Percentiles rank a stretch among this genome's conserved stretches.
phyloP scores from a whole-genome alignment of 345 rosid genomes.

The Citrus mangshanensis region DNA sequence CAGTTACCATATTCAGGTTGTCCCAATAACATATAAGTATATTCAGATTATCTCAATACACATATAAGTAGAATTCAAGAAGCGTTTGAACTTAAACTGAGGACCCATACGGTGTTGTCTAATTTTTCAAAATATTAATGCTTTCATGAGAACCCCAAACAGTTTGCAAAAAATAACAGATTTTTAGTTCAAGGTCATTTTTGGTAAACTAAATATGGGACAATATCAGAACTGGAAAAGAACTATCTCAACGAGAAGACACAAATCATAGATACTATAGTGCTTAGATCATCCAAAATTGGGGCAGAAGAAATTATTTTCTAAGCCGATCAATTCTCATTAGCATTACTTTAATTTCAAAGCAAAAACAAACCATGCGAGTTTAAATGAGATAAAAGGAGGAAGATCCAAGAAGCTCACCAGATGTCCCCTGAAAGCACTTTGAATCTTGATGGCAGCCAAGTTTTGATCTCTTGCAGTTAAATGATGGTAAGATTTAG shows the following conservation, averaged over 20 bases:
- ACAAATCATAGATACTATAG: neutral
- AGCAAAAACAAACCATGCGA: neutral
- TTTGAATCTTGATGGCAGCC: conserved; percentile 79
- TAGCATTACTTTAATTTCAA: neutral
- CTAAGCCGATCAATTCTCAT: neutral
- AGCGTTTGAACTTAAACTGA: neutral
- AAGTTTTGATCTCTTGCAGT: conserved; percentile 23
- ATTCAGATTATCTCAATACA: neutral
- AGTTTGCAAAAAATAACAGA: neutral
- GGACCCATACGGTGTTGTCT: neutral
- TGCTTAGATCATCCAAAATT: neutral
- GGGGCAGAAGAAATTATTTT: neutral
- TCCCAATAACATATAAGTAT: neutral
- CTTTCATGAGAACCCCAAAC: neutral
- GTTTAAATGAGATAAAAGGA: neutral
- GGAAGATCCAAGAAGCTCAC: conserved; percentile 38
- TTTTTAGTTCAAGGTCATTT: neutral
- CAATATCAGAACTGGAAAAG: neutral
- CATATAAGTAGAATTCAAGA: neutral
- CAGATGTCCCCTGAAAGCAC: conserved; percentile 72
- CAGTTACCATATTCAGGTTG: neutral
- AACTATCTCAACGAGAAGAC: neutral
- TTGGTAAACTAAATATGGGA: neutral
- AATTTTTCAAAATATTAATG: neutral
- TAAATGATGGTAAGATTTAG: conserved; percentile 31